These are phyloP conservation scores for Nymphaea thermarum DNA, from an alignment of 164 flowering plant species.

Conservation along the genomic window DNA sequence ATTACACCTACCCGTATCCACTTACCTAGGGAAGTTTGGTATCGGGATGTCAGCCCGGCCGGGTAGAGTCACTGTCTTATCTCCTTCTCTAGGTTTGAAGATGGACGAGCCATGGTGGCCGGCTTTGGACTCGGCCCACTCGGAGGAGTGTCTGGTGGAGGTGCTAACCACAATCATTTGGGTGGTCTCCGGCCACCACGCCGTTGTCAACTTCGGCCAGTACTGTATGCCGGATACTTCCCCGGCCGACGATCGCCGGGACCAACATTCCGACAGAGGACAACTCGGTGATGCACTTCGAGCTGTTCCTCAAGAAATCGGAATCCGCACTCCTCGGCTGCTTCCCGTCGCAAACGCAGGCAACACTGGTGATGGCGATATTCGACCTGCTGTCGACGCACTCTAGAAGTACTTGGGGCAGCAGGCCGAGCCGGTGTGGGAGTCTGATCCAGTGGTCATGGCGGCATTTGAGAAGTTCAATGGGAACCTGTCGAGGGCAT, in stretches of 20 bases:
- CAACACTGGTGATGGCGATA: slow-evolving; percentile 26
- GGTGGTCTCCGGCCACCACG: slow-evolving; percentile 25
- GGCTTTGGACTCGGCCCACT: slow-evolving; percentile 8
- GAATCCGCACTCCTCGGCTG: slow-evolving; percentile 12
- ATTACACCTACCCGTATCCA: too few relatives aligned
- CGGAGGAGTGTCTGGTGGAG: slow-evolving; percentile 10
- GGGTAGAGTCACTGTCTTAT: too few relatives aligned
- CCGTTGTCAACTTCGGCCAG: slow-evolving; percentile 27
- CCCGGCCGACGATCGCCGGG: slow-evolving; percentile 50
- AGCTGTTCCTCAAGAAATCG: slow-evolving; percentile 15
- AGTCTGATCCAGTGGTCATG: slow-evolving; percentile 8
- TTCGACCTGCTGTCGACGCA: slow-evolving; percentile 25
- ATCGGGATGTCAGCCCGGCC: too few relatives aligned
- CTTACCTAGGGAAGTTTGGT: too few relatives aligned
- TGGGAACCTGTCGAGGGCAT: slow-evolving; percentile 22
- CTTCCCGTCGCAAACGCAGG: slow-evolving; percentile 27
- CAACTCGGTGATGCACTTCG: slow-evolving; percentile 6
- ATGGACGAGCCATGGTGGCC: slow-evolving; percentile 34
- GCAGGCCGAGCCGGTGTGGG: slow-evolving; percentile 17
- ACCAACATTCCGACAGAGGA: slow-evolving; percentile 50
- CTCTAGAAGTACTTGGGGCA: slow-evolving; percentile 31
- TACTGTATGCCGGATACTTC: slow-evolving; percentile 32
- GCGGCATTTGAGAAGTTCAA: slow-evolving; percentile 20
- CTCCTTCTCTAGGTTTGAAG: too few relatives aligned
- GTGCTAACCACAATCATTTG: slow-evolving; percentile 23